Evolutionary conservation across 2,329 filamentous ascomycete genomes (phyloP).

Genomic region (Cryphonectria carpinicola): DNA sequence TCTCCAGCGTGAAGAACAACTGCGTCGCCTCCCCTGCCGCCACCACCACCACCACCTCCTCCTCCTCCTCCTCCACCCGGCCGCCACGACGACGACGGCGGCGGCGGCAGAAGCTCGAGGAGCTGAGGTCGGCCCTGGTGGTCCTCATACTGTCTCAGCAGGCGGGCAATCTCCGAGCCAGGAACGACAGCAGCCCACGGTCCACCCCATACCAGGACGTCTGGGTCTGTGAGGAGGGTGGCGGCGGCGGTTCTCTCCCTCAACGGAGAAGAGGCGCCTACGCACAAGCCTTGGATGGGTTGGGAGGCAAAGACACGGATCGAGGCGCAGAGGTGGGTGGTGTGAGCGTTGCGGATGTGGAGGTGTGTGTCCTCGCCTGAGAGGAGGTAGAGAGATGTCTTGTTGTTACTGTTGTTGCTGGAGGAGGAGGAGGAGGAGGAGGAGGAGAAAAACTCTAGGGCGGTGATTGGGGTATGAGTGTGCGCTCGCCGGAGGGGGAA

Average conservation of each 20-base stretch:
- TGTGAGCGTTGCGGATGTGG: slow-evolving; percentile 52
- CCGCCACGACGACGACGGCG: no score
- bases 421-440: slow-evolving; percentile 14
- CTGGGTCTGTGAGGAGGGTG: not conserved
- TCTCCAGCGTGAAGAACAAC: slow-evolving; percentile 60
- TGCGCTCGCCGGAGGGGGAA: slow-evolving; percentile 39
- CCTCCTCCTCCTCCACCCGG: no score
- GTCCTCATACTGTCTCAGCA: slow-evolving; percentile 36
- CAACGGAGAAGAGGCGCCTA: slow-evolving; percentile 36
- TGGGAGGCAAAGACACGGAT: slow-evolving; percentile 67
- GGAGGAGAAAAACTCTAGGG: slow-evolving; percentile 54
- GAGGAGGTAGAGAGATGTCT: slow-evolving; percentile 48
- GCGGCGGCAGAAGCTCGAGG: slow-evolving; percentile 23
- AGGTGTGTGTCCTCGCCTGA: slow-evolving; percentile 65
- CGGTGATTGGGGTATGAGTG: slow-evolving; percentile 61
- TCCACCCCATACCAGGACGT: slow-evolving; percentile 72
- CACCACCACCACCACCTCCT: not conserved
- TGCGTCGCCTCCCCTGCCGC: not conserved
- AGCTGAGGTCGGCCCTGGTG: not conserved
- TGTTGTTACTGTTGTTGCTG: slow-evolving; percentile 34
- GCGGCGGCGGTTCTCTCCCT: not conserved
- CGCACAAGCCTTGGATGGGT: slow-evolving; percentile 73
- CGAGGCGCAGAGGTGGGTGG: slow-evolving; percentile 43
- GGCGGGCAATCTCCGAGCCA: slow-evolving; percentile 38
- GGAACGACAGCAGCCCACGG: slow-evolving; percentile 54